Percentiles rank a stretch among this genome's conserved stretches.
Evolutionary conservation across 1,284 basidiomycete species (phyloP).

Genomic region (Termitomyces sp.): DNA sequence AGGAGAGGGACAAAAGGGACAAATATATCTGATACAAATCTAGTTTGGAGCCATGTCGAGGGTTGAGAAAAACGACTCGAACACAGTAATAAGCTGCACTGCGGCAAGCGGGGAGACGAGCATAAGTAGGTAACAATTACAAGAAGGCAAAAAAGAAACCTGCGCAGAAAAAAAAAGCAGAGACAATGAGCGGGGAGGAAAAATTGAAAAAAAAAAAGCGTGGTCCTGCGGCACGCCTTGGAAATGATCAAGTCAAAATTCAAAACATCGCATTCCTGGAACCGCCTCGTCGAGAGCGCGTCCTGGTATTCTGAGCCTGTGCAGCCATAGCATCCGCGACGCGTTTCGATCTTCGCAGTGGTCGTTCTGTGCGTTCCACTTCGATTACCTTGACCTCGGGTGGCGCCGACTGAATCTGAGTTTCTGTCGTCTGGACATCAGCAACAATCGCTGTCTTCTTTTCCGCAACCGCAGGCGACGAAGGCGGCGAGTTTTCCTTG

Average conservation of each 20-base stretch:
- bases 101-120: conserved; percentile 11
- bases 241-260: conserved; percentile 15
- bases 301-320: conserved; percentile 34
- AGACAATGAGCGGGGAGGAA: conserved; percentile 14
- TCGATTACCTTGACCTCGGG: background rate
- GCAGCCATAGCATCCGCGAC: conserved; percentile 54
- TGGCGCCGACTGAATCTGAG: background rate
- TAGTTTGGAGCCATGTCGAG: conserved; percentile 12
- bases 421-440: background rate
- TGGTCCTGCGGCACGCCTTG: conserved; percentile 14
- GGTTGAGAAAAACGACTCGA: conserved; percentile 5
- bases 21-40: conserved; percentile 31
- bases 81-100: conserved; percentile 9
- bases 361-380: conserved; percentile 19
- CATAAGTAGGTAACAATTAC: conserved; percentile 13
- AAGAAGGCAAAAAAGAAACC: conserved; percentile 14
- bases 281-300: conserved; percentile 27
- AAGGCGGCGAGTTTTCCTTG: conserved; percentile 27
- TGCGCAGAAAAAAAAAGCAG: background rate
- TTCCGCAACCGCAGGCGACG: conserved; percentile 19
- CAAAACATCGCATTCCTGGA: conserved; percentile 31
- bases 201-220: background rate
- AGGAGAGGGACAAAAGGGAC: background rate
- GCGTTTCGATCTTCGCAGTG: conserved; percentile 59
- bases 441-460: conserved; percentile 7